phyloP scores from a whole-genome alignment of 805 yeast genomes.

The Naumovozyma baii region DNA sequence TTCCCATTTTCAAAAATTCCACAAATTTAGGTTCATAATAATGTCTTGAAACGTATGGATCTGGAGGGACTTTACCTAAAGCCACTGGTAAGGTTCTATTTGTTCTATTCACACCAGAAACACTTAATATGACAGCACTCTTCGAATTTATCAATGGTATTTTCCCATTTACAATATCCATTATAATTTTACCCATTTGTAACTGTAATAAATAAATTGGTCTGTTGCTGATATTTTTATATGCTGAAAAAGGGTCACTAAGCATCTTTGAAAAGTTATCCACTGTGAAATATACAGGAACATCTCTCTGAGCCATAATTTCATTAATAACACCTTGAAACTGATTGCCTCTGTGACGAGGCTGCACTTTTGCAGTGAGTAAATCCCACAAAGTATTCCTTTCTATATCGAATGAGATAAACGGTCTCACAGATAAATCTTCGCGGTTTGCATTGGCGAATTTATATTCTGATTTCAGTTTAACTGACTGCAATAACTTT shows the following conservation, averaged over 20 bases:
- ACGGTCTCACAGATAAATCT: constrained; percentile 22
- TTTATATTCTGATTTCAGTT: constrained; percentile 29
- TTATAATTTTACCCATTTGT: constrained; percentile 50
- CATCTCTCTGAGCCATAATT: constrained; percentile 38
- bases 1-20: constrained; percentile 33
- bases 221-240: constrained; percentile 46
- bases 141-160: constrained; percentile 34
- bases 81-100: constrained; percentile 53
- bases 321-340: constrained; percentile 49
- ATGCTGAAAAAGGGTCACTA: constrained; percentile 45
- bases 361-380: constrained; percentile 26
- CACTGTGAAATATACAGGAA: constrained; percentile 58
- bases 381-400: constrained; percentile 38
- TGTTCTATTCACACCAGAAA: constrained; percentile 44
- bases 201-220: constrained; percentile 52
- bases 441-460: constrained; percentile 28
- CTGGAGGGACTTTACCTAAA: constrained; percentile 41
- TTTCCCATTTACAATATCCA: constrained; percentile 47
- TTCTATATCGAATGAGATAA: constrained; percentile 20
- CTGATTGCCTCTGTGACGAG: constrained; percentile 35
- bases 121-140: constrained; percentile 61
- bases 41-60: constrained; percentile 43
- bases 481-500: constrained; percentile 29
- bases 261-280: constrained; percentile 65
- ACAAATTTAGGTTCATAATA: constrained; percentile 51